Evolutionary conservation across 352 stramenopile genomes (phyloP).

Genomic region (Pythium volutum): DNA sequence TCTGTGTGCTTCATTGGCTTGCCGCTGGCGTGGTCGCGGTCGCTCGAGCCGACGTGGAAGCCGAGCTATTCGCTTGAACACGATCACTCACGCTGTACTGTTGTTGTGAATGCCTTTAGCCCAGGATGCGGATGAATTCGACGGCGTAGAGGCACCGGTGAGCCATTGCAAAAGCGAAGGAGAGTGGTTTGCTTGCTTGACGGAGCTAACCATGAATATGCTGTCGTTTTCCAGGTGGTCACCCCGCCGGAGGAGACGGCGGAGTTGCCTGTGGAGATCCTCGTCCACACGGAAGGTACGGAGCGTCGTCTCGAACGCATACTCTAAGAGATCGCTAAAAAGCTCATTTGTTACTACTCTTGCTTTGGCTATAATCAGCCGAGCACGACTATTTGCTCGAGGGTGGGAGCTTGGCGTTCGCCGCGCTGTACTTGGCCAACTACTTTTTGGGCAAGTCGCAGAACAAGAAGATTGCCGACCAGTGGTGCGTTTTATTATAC

Average conservation of each 20-base stretch:
- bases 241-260: constrained; percentile 14
- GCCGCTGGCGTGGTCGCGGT: neutral
- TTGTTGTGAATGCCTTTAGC: constrained; percentile 3
- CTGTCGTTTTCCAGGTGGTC: constrained; percentile 11
- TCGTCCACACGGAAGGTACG: neutral
- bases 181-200: neutral
- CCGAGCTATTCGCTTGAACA: neutral
- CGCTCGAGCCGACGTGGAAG: neutral
- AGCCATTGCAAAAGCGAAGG: neutral
- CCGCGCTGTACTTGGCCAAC: constrained; percentile 46
- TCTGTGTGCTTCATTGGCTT: neutral
- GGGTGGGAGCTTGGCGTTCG: constrained; percentile 40
- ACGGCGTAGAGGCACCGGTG: constrained; percentile 27
- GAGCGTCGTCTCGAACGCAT: neutral
- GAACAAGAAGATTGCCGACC: constrained; percentile 60
- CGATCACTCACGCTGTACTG: neutral
- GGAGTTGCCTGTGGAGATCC: constrained; percentile 2
- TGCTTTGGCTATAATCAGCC: neutral
- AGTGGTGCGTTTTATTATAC: constrained; percentile 42
- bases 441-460: constrained; percentile 67
- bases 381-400: constrained; percentile 43
- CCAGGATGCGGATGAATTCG: constrained; percentile 31
- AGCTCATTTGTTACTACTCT: neutral
- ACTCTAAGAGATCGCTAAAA: no score
- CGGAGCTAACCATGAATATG: neutral